Evolutionary conservation across 2,329 filamentous ascomycete genomes (phyloP).

Genomic region (Leptographium procerum): DNA sequence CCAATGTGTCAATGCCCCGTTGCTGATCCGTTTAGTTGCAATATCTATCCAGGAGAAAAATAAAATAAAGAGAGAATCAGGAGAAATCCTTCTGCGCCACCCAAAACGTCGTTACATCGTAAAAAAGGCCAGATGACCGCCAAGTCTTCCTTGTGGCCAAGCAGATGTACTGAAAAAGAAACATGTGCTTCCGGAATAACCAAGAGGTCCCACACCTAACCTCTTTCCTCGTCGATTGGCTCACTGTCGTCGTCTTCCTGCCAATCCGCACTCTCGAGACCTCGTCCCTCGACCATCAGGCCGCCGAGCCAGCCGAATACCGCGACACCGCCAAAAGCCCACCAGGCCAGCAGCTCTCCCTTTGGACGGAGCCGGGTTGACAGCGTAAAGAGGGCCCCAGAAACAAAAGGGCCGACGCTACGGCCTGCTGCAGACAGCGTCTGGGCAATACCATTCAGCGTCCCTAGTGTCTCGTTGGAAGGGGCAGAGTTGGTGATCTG

Average conservation of each 20-base stretch:
- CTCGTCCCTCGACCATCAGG: conserved; percentile 59
- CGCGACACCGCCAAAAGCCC: conserved; percentile 72
- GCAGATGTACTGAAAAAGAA: neutral
- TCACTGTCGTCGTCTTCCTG: conserved; percentile 24
- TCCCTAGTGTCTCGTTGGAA: conserved; percentile 73
- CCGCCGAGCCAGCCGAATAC: conserved; percentile 71
- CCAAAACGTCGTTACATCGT: neutral
- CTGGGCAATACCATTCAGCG: conserved; percentile 86
- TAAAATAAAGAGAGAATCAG: neutral
- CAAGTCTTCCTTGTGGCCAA: neutral
- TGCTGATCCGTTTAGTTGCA: neutral
- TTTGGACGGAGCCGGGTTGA: conserved; percentile 63
- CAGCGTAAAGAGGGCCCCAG: conserved; percentile 74
- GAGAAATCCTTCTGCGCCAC: neutral
- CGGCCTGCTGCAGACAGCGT: conserved; percentile 85
- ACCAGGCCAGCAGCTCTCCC: conserved; percentile 78
- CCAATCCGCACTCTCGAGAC: conserved; percentile 49
- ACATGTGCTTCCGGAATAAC: neutral
- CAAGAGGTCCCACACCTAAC: neutral
- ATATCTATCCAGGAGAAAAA: neutral
- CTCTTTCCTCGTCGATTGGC: neutral
- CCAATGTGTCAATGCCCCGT: neutral
- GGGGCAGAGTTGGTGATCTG: conserved; percentile 91
- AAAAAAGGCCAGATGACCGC: neutral
- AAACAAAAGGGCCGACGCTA: conserved; percentile 78